Percentiles rank a stretch among this genome's conserved stretches.
phyloP scores from a whole-genome alignment of 139 green algal species.

The Marvania coccoides region DNA sequence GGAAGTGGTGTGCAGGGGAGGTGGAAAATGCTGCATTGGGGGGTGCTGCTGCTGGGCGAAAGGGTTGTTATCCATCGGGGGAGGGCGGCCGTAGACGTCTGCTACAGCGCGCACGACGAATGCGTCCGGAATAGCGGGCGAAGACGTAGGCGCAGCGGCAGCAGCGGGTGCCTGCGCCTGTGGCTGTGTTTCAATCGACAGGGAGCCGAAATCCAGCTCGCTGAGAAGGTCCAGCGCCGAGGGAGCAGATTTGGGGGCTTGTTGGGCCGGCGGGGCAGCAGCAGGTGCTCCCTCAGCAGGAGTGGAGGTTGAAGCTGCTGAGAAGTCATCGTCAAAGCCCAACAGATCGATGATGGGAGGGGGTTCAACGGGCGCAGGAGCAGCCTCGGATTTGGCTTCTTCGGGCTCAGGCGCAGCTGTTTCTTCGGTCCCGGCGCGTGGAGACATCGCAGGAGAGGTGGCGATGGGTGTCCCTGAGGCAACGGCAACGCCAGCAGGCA shows the following conservation, averaged over 20 bases:
- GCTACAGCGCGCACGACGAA: neutral
- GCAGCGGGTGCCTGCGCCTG: neutral
- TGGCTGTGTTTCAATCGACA: neutral
- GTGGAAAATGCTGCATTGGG: slow-evolving; percentile 3
- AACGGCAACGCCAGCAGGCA: neutral
- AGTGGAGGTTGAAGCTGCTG: neutral
- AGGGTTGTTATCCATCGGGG: neutral
- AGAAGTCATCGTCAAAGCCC: slow-evolving; percentile 7
- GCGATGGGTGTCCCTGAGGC: neutral
- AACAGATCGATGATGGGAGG: slow-evolving; percentile 26
- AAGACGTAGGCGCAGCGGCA: neutral
- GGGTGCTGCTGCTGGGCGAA: neutral
- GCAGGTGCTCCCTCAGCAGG: neutral
- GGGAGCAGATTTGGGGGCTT: neutral
- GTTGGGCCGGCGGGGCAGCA: neutral
- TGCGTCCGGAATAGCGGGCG: neutral
- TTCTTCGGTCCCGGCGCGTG: neutral
- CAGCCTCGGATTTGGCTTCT: neutral
- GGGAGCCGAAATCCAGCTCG: neutral
- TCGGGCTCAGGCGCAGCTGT: neutral
- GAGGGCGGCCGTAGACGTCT: neutral
- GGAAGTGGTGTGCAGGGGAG: neutral
- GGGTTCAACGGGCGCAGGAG: neutral
- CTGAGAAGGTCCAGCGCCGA: slow-evolving; percentile 18
- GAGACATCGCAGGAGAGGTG: neutral